These are phyloP conservation scores for Corynespora cassiicola DNA, from an alignment of 2,329 filamentous ascomycete genomes.

Conservation along the genomic window DNA sequence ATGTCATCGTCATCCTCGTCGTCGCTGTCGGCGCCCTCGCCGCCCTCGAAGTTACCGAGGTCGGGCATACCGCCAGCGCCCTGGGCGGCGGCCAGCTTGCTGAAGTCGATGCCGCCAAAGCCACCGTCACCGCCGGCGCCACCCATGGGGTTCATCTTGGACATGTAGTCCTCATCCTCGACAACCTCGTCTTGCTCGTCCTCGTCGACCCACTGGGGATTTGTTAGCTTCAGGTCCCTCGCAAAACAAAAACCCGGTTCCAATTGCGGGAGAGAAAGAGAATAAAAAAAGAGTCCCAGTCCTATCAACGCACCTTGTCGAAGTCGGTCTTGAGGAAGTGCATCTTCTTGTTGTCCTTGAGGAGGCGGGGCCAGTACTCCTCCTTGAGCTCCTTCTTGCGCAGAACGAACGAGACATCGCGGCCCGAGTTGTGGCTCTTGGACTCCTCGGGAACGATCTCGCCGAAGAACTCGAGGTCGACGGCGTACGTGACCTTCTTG, in stretches of 20 bases:
- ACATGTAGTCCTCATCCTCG: slow-evolving; percentile 74
- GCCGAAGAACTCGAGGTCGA: slow-evolving; percentile 85
- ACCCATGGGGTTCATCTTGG: slow-evolving; percentile 60
- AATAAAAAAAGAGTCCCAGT: no score
- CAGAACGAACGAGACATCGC: slow-evolving; percentile 88
- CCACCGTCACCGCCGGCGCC: slow-evolving; percentile 65
- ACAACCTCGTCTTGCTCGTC: slow-evolving; percentile 93
- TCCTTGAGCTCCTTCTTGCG: slow-evolving; percentile 96
- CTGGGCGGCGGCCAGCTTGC: slow-evolving; percentile 71
- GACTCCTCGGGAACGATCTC: slow-evolving; percentile 87
- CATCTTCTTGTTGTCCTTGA: slow-evolving; percentile 87
- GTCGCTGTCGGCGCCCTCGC: slow-evolving; percentile 54
- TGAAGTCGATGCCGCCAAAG: slow-evolving; percentile 91
- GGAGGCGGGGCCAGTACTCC: slow-evolving; percentile 93
- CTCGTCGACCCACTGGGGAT: slow-evolving; percentile 86
- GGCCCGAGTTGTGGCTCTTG: slow-evolving; percentile 86
- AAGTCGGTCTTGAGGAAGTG: slow-evolving; percentile 99
- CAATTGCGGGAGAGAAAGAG: no score
- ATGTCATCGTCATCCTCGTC: slow-evolving; percentile 76
- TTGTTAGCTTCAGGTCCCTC: slow-evolving; percentile 28
- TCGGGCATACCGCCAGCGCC: slow-evolving; percentile 54
- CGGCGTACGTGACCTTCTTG: slow-evolving; percentile 85
- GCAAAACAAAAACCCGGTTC: no score
- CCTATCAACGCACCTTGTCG: slow-evolving; percentile 78
- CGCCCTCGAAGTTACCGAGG: slow-evolving; percentile 38